phyloP scores from a whole-genome alignment of 441 rosid genomes.

The Mallotus repandus region DNA sequence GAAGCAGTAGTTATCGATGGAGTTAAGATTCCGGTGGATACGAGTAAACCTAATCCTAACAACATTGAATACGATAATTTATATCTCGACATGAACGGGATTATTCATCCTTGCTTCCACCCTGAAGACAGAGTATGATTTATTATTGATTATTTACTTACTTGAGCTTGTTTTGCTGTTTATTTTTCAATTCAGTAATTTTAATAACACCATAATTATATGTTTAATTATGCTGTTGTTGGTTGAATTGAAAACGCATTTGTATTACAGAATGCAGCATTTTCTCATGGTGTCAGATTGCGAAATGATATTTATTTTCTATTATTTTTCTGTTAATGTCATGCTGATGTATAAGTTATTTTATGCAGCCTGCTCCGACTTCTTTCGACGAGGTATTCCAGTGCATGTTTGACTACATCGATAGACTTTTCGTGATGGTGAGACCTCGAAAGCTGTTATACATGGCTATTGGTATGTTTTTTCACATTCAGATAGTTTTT shows the following conservation, averaged over 20 bases:
- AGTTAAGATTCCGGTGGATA: slow-evolving; percentile 72
- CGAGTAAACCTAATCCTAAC: slow-evolving; percentile 78
- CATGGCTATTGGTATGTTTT: slow-evolving; percentile 81
- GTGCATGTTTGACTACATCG: slow-evolving; percentile 88
- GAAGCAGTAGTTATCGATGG: slow-evolving; percentile 74
- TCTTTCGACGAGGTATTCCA: slow-evolving; percentile 79
- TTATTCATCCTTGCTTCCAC: slow-evolving; percentile 91
- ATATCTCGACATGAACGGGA: slow-evolving; percentile 93
- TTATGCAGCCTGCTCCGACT: slow-evolving; percentile 77
- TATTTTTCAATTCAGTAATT: background rate
- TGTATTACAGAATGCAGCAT: too few relatives aligned
- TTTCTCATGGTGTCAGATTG: too few relatives aligned
- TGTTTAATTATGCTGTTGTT: too few relatives aligned
- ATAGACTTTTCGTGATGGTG: slow-evolving; percentile 85
- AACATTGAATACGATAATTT: slow-evolving; percentile 73
- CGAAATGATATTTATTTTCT: too few relatives aligned
- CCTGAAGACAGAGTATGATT: slow-evolving; percentile 78
- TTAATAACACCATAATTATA: too few relatives aligned
- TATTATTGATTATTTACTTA: background rate
- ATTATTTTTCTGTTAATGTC: background rate
- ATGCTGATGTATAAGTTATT: background rate
- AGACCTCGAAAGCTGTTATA: slow-evolving; percentile 76
- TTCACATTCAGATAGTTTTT: background rate
- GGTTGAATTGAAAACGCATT: too few relatives aligned
- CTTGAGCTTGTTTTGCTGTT: background rate